Conservation (phyloP, 257 asterid genomes). For the Mentha longifolia region DNA sequence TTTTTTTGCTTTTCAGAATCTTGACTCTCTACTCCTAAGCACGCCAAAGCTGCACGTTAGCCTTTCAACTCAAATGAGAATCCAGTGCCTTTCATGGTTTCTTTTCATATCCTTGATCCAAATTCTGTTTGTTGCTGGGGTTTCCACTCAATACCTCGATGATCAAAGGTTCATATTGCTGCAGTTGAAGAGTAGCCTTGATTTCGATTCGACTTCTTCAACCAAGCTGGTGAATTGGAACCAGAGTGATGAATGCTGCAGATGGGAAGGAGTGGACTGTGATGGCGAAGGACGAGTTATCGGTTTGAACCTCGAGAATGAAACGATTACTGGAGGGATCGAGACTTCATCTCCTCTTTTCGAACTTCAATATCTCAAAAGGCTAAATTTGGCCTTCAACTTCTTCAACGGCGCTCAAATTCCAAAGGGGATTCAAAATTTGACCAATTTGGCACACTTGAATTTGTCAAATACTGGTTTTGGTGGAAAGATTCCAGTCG, state of each 20-base stretch:
- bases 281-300: constrained; percentile 53
- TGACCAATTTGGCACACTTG: constrained; percentile 46
- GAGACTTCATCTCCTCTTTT: constrained; percentile 48
- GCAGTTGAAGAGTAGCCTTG: constrained; percentile 45
- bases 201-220: constrained; percentile 20
- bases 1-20: too few species aligned
- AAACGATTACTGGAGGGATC: constrained; percentile 41
- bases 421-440: constrained; percentile 45
- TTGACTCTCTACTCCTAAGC: too few species aligned
- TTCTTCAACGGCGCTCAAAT: constrained; percentile 32
- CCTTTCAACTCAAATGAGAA: too few species aligned
- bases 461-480: constrained; percentile 62
- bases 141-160: constrained; percentile 48
- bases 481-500: constrained; percentile 49
- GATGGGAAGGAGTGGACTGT: constrained; percentile 59
- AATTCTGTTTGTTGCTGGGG: not conserved
- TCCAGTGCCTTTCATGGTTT: too few species aligned
- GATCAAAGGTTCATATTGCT: constrained; percentile 48
- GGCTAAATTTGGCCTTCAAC: constrained; percentile 56
- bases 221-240: constrained; percentile 50
- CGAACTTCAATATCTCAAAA: constrained; percentile 42
- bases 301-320: constrained; percentile 45
- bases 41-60: too few species aligned
- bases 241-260: constrained; percentile 52
- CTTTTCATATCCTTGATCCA: constrained; percentile 24